phyloP scores from a whole-genome alignment of 352 stramenopile genomes.

The Blastocystis sp. region DNA sequence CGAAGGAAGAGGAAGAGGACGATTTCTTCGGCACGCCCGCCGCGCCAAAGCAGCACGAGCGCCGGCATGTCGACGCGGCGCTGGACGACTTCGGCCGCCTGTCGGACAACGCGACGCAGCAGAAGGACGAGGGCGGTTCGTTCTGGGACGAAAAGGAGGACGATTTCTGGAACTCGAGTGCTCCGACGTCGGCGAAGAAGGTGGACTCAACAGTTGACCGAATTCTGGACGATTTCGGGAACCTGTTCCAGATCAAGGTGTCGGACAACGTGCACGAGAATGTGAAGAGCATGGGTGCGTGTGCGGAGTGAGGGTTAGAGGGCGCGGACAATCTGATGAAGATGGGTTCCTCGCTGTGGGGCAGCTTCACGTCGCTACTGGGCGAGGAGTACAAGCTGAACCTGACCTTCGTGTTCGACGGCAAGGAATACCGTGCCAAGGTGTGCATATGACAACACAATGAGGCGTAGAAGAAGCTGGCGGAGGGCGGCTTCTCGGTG shows the following conservation, averaged over 20 bases:
- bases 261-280: slow-evolving; percentile 20
- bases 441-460: background rate
- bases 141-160: slow-evolving; percentile 51
- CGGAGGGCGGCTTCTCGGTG: slow-evolving; percentile 39
- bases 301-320: slow-evolving; percentile 14
- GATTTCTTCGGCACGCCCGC: slow-evolving; percentile 11
- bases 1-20: background rate
- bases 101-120: background rate
- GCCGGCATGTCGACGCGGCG: slow-evolving; percentile 10
- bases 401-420: background rate
- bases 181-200: background rate
- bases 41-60: slow-evolving; percentile 18
- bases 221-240: slow-evolving; percentile 17
- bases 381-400: slow-evolving; percentile 38
- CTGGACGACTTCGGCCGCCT: slow-evolving; percentile 3
- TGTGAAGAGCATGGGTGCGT: slow-evolving; percentile 5
- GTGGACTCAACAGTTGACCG: background rate
- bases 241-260: slow-evolving; percentile 40
- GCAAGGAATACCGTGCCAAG: slow-evolving; percentile 46
- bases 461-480: slow-evolving; percentile 32
- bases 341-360: slow-evolving; percentile 26
- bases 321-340: background rate
- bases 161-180: background rate
- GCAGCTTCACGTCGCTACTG: slow-evolving; percentile 24
- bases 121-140: slow-evolving; percentile 10